phyloP scores from a whole-genome alignment of 2,329 filamentous ascomycete genomes.

The Hymenoscyphus occultus region DNA sequence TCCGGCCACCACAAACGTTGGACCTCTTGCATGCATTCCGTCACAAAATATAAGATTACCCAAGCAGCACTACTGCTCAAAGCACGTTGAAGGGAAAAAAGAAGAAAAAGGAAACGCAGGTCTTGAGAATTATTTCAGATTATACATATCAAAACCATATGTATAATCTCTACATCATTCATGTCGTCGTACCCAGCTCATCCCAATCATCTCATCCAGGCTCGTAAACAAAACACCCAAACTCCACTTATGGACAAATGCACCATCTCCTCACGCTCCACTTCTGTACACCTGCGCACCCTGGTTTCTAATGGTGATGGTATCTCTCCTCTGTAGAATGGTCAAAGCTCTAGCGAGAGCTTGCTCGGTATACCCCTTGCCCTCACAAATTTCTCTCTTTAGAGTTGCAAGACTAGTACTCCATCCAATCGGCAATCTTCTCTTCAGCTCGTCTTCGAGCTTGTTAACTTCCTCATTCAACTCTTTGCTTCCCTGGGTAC shows the following conservation, averaged over 20 bases:
- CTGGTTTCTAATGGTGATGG: constrained; percentile 75
- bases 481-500: constrained; percentile 78
- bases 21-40: too few relatives aligned
- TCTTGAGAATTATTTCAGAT: background rate
- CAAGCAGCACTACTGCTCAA: background rate
- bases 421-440: constrained; percentile 90
- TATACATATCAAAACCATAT: background rate
- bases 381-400: constrained; percentile 86
- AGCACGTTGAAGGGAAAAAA: background rate
- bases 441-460: constrained; percentile 84
- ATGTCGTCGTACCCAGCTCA: background rate
- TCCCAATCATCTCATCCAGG: background rate
- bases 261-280: constrained; percentile 49
- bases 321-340: constrained; percentile 83
- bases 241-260: background rate
- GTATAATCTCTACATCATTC: constrained; percentile 2
- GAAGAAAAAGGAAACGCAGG: background rate
- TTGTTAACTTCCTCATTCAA: constrained; percentile 85
- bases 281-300: constrained; percentile 73
- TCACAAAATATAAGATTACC: too few relatives aligned
- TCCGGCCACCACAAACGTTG: background rate
- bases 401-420: constrained; percentile 86
- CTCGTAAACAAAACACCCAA: background rate
- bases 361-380: constrained; percentile 85
- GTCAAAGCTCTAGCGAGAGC: constrained; percentile 80